Evolutionary conservation across 2,329 filamentous ascomycete species (phyloP).

Genomic region (Monilinia vaccinii-corymbosi): DNA sequence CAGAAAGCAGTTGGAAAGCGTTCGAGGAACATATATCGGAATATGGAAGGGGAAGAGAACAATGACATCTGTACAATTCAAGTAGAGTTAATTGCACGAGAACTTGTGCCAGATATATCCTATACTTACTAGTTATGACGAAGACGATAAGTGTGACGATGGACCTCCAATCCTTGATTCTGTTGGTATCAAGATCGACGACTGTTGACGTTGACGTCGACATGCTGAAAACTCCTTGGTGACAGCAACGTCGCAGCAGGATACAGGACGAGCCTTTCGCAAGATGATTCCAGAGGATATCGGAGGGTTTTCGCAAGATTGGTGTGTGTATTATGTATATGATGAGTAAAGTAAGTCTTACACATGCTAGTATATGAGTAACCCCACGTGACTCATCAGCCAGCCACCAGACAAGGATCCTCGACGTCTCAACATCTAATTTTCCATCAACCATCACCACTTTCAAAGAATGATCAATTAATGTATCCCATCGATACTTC

Average conservation of each 20-base stretch:
- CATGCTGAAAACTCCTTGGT: background rate
- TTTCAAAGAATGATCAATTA: background rate
- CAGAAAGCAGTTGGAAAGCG: slow-evolving; percentile 37
- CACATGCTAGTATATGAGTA: too few relatives aligned
- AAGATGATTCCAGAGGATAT: background rate
- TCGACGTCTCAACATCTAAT: background rate
- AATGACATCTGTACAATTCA: slow-evolving; percentile 44
- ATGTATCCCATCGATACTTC: too few relatives aligned
- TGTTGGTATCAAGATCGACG: slow-evolving; percentile 36
- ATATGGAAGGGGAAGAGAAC: slow-evolving; percentile 63
- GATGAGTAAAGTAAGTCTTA: too few relatives aligned
- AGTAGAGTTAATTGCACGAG: slow-evolving; percentile 1
- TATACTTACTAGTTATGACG: slow-evolving; percentile 55
- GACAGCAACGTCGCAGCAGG: background rate
- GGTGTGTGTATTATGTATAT: too few relatives aligned
- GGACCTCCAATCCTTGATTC: slow-evolving; percentile 57
- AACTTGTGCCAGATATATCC: background rate
- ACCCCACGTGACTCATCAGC: background rate
- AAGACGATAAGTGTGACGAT: slow-evolving; percentile 64
- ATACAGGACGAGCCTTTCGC: background rate
- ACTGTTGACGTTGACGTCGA: background rate
- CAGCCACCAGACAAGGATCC: background rate
- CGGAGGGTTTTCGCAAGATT: background rate
- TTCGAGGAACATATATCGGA: slow-evolving; percentile 49
- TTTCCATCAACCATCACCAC: background rate